phyloP scores from a whole-genome alignment of 78 protist genomes.

The Dictyostelium purpureum region DNA sequence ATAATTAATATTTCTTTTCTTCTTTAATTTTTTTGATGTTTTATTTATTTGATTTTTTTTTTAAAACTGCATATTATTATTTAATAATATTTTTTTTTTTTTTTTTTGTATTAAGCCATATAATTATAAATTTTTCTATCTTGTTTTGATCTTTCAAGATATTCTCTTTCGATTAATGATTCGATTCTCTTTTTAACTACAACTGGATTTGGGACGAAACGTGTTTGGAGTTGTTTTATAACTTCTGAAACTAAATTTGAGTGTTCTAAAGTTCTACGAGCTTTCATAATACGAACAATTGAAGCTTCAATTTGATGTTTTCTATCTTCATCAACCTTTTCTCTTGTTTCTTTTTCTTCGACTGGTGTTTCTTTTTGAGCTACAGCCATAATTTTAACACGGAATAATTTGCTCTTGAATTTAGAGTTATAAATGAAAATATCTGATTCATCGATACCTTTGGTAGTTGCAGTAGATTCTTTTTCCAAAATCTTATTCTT shows the following conservation, averaged over 20 bases:
- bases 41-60: too few relatives aligned
- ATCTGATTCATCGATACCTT: conserved; percentile 87
- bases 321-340: conserved; percentile 86
- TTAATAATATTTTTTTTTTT: neutral
- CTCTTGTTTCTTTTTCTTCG: conserved; percentile 76
- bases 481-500: conserved; percentile 64
- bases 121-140: conserved; percentile 77
- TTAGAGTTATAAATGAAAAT: conserved; percentile 81
- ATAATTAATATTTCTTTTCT: too few relatives aligned
- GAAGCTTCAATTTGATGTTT: conserved; percentile 94
- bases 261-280: conserved; percentile 92
- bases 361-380: conserved; percentile 91
- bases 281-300: conserved; percentile 98
- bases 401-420: conserved; percentile 80
- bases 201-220: conserved; percentile 79
- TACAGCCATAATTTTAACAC: conserved; percentile 92
- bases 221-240: conserved; percentile 84
- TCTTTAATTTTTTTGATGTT: too few relatives aligned
- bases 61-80: too few relatives aligned
- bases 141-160: conserved; percentile 82
- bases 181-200: conserved; percentile 97
- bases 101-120: conserved; percentile 57
- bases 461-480: neutral
- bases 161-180: conserved; percentile 96
- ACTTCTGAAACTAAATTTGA: conserved; percentile 87